These are phyloP conservation scores for Fragaria vesca DNA, from an alignment of 306 rosid genomes.

Conservation along the genomic window DNA sequence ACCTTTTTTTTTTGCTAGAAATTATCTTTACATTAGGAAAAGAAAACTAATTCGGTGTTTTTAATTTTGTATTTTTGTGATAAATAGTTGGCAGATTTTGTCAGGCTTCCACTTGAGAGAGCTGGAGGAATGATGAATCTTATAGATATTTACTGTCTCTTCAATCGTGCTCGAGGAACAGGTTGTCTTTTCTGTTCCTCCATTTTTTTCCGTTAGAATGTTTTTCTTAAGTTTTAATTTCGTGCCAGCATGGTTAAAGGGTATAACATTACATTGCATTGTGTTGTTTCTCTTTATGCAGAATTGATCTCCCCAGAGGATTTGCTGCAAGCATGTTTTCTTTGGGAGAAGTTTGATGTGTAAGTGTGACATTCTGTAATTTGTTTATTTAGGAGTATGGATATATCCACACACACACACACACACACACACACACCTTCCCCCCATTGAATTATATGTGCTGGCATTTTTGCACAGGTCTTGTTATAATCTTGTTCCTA, in stretches of 20 bases:
- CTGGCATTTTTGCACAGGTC: not conserved
- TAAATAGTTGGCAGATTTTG: constrained; percentile 88
- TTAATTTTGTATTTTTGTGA: constrained; percentile 14
- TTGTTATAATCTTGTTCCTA: not conserved
- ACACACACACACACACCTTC: too few species aligned
- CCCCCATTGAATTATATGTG: not conserved
- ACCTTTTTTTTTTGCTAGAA: not conserved
- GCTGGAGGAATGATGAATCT: constrained; percentile 94
- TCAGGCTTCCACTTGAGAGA: constrained; percentile 79
- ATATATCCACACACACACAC: too few species aligned
- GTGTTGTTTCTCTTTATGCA: constrained; percentile 36
- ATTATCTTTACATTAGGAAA: not conserved
- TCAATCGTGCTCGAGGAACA: constrained; percentile 99
- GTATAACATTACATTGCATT: not conserved
- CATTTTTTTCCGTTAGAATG: not conserved
- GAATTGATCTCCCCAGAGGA: constrained; percentile 97
- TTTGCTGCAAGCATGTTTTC: constrained; percentile 87
- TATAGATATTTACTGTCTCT: constrained; percentile 81
- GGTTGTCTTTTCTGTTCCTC: constrained; percentile 39
- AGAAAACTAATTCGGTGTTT: constrained; percentile 16
- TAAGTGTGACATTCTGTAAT: constrained; percentile 43
- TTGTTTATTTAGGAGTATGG: constrained; percentile 12
- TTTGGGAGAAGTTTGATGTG: constrained; percentile 99
- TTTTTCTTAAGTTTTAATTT: constrained; percentile 9
- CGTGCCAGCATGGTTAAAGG: not conserved